Evolutionary conservation across 1,284 basidiomycete species (phyloP).

Genomic region (Cutaneotrichosporon cyanovorans): DNA sequence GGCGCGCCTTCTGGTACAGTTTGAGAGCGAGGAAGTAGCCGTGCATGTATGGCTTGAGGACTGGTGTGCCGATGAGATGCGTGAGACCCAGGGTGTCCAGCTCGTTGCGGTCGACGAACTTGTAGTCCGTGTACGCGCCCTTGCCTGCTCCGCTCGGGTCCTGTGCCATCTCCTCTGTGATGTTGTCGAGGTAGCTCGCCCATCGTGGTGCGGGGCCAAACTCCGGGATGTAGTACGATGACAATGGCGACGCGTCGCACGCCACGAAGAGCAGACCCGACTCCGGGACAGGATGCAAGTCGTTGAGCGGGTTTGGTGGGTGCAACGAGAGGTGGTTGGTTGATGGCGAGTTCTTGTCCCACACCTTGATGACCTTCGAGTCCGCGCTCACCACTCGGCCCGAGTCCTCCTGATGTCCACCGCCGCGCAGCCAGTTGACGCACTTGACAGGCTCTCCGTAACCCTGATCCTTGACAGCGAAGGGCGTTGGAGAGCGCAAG

Average conservation of each 20-base stretch:
- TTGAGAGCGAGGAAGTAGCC: constrained; percentile 95
- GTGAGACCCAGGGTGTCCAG: constrained; percentile 80
- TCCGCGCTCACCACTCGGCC: constrained; percentile 82
- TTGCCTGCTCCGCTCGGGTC: constrained; percentile 49
- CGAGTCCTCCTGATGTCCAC: constrained; percentile 66
- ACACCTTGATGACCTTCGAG: constrained; percentile 91
- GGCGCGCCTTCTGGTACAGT: constrained; percentile 88
- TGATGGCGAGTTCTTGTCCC: constrained; percentile 78
- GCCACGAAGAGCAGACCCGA: constrained; percentile 80
- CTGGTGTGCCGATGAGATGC: constrained; percentile 85
- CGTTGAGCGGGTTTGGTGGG: constrained; percentile 77
- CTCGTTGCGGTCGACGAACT: constrained; percentile 87
- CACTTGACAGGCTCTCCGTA: constrained; percentile 87
- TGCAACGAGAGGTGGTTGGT: constrained; percentile 89
- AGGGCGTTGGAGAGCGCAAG: constrained; percentile 72
- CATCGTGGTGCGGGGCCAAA: constrained; percentile 93
- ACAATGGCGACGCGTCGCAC: constrained; percentile 88
- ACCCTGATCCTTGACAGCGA: constrained; percentile 91
- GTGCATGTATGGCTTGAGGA: constrained; percentile 99
- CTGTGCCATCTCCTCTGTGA: constrained; percentile 96
- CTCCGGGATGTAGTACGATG: constrained; percentile 86
- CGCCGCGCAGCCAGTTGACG: constrained; percentile 83
- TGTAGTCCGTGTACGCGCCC: constrained; percentile 85
- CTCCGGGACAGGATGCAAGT: constrained; percentile 76
- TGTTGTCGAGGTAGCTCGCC: constrained; percentile 95